Evolutionary conservation across 306 rosid genomes (phyloP), one percentile per base, ranked within the genome.

Genomic region (Quercus rubra): DNA sequence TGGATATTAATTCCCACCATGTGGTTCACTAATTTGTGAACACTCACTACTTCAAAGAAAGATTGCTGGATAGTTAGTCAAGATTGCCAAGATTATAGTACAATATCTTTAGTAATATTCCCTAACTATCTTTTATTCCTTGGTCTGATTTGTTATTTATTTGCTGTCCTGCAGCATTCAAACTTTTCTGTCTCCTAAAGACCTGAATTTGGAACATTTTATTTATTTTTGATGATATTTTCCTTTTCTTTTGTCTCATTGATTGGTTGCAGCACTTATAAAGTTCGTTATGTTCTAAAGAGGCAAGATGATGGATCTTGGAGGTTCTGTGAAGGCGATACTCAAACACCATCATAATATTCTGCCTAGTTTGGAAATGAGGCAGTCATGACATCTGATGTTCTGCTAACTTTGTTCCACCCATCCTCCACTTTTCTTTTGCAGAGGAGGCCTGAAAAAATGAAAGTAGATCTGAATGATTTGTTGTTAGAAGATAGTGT

Each of bases 241-340:
- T 49, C n/a, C 33, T 62, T 67, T 23, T 14, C 18, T 77, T 41
- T 41, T 27, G 20, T 6, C 72, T 78, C 46, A 33, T 71, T 82
- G 78, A 62, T 81, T 85, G 76, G 78, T 77, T 80, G 83, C 94
- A 96, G 98, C 90, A 82, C 95, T 6, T 96, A 96, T 83, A 90
- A 82, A 84, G 96, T 89, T 80, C 90, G 86, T 77, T 96, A 96
- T 87, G 79, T 88, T 78, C 84, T 93, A 57, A 91, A 82, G 88
- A 89, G 85, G 83, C 96, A 88, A 82, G 90, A 87, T 49, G 96
- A 91, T 86, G 98, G 98, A 66, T 85, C 96, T n/a, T 96, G 99
- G 99, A 93, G 89, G 86, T 96, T 96, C 86, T 91, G 92, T 83
- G 92, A 90, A 88, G 90, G 89, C 61, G 86, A 92, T 62, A 79